phyloP scores from a whole-genome alignment of 768 basidiomycete species.

The Calocybe cyanea region DNA sequence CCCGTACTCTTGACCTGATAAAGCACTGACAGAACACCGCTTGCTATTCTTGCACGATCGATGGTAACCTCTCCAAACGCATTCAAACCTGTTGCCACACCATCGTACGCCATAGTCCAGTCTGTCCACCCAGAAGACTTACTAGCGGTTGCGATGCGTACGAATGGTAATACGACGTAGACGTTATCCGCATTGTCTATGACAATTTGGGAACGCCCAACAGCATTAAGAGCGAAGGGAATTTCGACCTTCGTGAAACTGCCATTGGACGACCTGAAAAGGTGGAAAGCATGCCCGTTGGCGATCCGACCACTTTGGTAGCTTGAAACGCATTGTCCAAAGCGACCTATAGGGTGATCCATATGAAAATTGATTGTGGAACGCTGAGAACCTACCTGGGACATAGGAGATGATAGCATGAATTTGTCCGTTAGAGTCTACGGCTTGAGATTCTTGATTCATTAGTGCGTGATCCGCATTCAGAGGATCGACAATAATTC shows the following conservation, averaged over 20 bases:
- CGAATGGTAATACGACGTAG: conserved; percentile 42
- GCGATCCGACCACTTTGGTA: conserved; percentile 34
- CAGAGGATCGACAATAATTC: conserved; percentile 40
- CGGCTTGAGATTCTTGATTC: conserved; percentile 48
- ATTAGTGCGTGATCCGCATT: conserved; percentile 48
- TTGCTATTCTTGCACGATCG: conserved; percentile 34
- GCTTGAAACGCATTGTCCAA: conserved; percentile 41
- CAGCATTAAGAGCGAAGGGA: conserved; percentile 37
- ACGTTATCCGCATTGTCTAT: conserved; percentile 37
- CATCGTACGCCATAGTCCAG: conserved; percentile 43
- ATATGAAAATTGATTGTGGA: not conserved
- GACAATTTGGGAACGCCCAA: conserved; percentile 44
- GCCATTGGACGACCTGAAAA: conserved; percentile 36
- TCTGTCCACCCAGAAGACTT: conserved; percentile 42
- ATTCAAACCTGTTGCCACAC: conserved; percentile 33
- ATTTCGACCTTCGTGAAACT: conserved; percentile 45
- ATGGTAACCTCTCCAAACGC: conserved; percentile 46
- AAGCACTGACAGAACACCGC: conserved; percentile 36
- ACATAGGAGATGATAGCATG: conserved; percentile 48
- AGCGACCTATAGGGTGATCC: conserved; percentile 30
- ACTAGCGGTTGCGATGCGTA: conserved; percentile 41
- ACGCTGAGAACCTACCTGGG: conserved; percentile 27
- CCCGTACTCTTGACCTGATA: conserved; percentile 40
- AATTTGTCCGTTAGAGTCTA: conserved; percentile 41
- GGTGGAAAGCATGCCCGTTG: conserved; percentile 39